Evolutionary conservation across 805 yeast species (phyloP).

Genomic region (Saccharomycopsis selenospora): DNA sequence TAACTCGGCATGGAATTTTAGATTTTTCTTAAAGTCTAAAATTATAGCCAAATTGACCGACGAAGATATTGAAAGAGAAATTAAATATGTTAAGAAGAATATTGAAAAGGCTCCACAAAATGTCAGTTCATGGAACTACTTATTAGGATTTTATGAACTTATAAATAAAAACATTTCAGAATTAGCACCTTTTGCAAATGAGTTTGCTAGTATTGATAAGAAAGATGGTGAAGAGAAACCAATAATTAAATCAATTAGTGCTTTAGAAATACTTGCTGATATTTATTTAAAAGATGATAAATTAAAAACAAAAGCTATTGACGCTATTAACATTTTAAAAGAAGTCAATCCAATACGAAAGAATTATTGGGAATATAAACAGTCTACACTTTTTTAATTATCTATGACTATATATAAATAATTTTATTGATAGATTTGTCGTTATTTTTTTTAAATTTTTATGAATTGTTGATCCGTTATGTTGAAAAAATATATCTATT

Average conservation of each 20-base stretch:
- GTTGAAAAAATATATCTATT: too few relatives aligned
- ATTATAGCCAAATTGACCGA: slow-evolving; percentile 21
- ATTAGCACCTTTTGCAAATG: slow-evolving; percentile 39
- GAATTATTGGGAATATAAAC: slow-evolving; percentile 49
- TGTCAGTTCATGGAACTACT: slow-evolving; percentile 80
- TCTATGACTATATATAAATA: neutral
- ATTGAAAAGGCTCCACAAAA: slow-evolving; percentile 70
- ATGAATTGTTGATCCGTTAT: too few relatives aligned
- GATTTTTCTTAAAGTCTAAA: slow-evolving; percentile 44
- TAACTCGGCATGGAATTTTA: slow-evolving; percentile 90
- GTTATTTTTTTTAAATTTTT: too few relatives aligned
- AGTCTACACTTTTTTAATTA: neutral
- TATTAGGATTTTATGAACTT: slow-evolving; percentile 47
- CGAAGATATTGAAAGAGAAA: slow-evolving; percentile 37
- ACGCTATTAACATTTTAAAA: slow-evolving; percentile 45
- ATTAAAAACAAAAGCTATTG: slow-evolving; percentile 30
- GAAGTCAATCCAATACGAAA: slow-evolving; percentile 56
- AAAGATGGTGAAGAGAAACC: slow-evolving; percentile 22
- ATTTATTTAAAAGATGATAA: slow-evolving; percentile 34
- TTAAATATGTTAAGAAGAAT: slow-evolving; percentile 40
- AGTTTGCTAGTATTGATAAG: slow-evolving; percentile 32
- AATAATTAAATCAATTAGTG: slow-evolving; percentile 44
- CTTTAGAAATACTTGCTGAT: slow-evolving; percentile 55
- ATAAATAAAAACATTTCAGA: slow-evolving; percentile 28
- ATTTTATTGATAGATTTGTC: too few relatives aligned